Conservation (phyloP, 495 filamentous ascomycete genomes). For the Apodospora peruviana region DNA sequence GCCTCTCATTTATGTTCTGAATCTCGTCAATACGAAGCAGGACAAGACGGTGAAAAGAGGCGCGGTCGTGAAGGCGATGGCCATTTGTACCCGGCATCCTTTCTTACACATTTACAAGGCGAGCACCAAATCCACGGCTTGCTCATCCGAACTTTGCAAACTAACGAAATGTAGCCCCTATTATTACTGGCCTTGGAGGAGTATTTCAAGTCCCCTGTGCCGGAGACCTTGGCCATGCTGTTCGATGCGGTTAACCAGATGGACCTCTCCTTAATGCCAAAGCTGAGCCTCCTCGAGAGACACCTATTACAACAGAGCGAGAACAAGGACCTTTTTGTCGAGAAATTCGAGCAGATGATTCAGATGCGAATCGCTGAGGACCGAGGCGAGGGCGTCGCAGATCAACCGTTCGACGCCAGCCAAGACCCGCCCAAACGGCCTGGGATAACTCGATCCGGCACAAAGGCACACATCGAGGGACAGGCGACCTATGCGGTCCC, state of each 20-base stretch:
- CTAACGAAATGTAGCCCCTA: constrained; percentile 60
- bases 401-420: constrained; percentile 41
- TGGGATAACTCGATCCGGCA: constrained; percentile 47
- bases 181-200: constrained; percentile 93
- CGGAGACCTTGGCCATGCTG: constrained; percentile 81
- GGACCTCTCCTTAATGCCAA: constrained; percentile 93
- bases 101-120: constrained; percentile 99
- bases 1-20: constrained; percentile 95
- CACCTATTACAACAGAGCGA: constrained; percentile 85
- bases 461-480: constrained; percentile 48
- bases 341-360: constrained; percentile 95
- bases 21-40: constrained; percentile 96
- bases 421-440: constrained; percentile 40
- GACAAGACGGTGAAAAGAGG: constrained; percentile 88
- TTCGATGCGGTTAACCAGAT: constrained; percentile 93
- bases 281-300: constrained; percentile 74
- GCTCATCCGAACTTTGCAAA: neutral
- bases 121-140: neutral
- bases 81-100: constrained; percentile 98
- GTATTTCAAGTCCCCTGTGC: constrained; percentile 89
- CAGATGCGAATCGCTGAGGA: constrained; percentile 56
- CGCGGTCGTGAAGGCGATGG: constrained; percentile 96
- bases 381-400: constrained; percentile 31
- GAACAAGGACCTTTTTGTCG: constrained; percentile 91
- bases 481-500: constrained; percentile 59